Percentiles rank a stretch among this genome's conserved stretches.
Conservation (phyloP, 805 yeast species). For the Groenewaldozyma tartarivorans region DNA sequence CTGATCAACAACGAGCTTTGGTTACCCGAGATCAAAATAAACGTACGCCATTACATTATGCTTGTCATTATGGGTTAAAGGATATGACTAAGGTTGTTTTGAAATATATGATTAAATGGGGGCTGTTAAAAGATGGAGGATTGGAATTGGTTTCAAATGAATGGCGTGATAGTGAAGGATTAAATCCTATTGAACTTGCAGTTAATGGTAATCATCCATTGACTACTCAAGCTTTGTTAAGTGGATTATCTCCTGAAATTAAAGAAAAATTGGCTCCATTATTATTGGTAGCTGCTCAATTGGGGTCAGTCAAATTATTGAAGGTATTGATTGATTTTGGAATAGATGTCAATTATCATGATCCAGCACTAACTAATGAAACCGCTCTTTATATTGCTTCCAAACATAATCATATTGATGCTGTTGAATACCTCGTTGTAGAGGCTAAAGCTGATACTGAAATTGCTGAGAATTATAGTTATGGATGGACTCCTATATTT, state of each 20-base stretch:
- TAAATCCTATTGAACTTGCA: slow-evolving; percentile 77
- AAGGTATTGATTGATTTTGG: slow-evolving; percentile 36
- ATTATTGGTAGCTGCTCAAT: slow-evolving; percentile 51
- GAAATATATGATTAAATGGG: slow-evolving; percentile 49
- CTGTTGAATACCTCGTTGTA: slow-evolving; percentile 46
- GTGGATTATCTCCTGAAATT: slow-evolving; percentile 3
- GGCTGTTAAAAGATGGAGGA: slow-evolving; percentile 13
- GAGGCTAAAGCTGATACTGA: slow-evolving; percentile 59
- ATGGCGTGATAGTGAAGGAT: slow-evolving; percentile 54
- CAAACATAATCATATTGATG: slow-evolving; percentile 44
- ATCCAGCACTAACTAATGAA: slow-evolving; percentile 47
- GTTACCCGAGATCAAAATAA: slow-evolving; percentile 63
- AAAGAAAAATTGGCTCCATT: slow-evolving; percentile 4
- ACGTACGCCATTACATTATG: slow-evolving; percentile 83
- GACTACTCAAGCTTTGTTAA: slow-evolving; percentile 55
- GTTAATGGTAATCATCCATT: slow-evolving; percentile 74
- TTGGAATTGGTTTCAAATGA: slow-evolving; percentile 19
- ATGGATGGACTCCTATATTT: slow-evolving; percentile 93
- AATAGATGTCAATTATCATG: slow-evolving; percentile 57
- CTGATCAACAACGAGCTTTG: slow-evolving; percentile 44
- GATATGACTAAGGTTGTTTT: slow-evolving; percentile 52
- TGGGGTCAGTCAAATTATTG: slow-evolving; percentile 51
- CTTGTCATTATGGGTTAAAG: slow-evolving; percentile 76
- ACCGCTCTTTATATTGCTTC: slow-evolving; percentile 79
- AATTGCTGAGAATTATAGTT: slow-evolving; percentile 53